Conservation (phyloP, 169 alveolate species). For the Theileria parva region DNA sequence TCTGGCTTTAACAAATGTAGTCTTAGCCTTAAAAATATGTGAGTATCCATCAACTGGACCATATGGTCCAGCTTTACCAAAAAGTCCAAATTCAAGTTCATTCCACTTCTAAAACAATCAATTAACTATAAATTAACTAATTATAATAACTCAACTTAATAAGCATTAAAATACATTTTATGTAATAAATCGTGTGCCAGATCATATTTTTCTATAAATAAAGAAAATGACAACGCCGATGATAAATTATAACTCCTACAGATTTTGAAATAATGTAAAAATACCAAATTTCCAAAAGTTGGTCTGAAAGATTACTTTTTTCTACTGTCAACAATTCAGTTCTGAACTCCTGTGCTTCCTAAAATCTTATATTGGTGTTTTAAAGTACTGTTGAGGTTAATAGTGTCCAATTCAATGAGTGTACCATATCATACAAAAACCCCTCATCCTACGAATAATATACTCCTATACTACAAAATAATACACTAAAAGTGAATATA, state of each 20-base stretch:
- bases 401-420: conserved; percentile 75
- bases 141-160: not conserved
- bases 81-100: conserved; percentile 52
- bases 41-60: conserved; percentile 74
- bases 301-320: conserved; percentile 46
- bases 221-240: conserved; percentile 71
- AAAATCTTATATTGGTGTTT: not conserved
- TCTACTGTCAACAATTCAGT: conserved; percentile 56
- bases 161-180: conserved; percentile 30
- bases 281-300: conserved; percentile 70
- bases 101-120: conserved; percentile 20
- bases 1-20: conserved; percentile 73
- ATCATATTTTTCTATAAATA: conserved; percentile 76
- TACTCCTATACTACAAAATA: not conserved
- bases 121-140: not conserved
- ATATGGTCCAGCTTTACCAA: conserved; percentile 68
- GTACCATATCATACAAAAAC: conserved; percentile 64
- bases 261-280: not conserved
- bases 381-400: conserved; percentile 61
- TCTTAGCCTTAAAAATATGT: conserved; percentile 70
- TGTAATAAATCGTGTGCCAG: conserved; percentile 60
- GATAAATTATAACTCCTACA: conserved; percentile 52
- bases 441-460: conserved; percentile 25
- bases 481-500: not conserved
- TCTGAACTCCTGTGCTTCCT: conserved; percentile 73